phyloP scores from a whole-genome alignment of 1,284 basidiomycete genomes.

The Cerrena zonata region DNA sequence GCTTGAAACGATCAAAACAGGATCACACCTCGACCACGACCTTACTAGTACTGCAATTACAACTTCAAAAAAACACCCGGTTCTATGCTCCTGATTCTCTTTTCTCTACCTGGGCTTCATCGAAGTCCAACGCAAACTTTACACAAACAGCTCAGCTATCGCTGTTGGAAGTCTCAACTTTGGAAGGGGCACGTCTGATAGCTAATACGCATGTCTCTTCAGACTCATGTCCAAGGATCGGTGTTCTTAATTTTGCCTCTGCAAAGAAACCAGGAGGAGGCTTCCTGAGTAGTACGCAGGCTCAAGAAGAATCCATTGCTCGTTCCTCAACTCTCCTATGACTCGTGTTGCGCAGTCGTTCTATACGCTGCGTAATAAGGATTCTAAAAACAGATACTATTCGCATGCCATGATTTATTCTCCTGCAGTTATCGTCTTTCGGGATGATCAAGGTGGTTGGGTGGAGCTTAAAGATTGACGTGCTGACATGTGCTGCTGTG shows the following conservation, averaged over 20 bases:
- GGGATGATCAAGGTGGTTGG: conserved; percentile 52
- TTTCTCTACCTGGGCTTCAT: conserved; percentile 33
- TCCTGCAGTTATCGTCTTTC: conserved; percentile 50
- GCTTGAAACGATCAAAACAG: conserved; percentile 27
- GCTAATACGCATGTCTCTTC: conserved; percentile 12
- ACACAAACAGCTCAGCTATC: conserved; percentile 29
- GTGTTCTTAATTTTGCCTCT: conserved; percentile 65
- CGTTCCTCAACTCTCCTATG: conserved; percentile 62
- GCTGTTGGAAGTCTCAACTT: conserved; percentile 48
- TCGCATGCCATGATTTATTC: conserved; percentile 66
- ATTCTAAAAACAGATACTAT: conserved; percentile 50
- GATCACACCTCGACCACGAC: conserved; percentile 26
- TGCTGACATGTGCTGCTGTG: conserved; percentile 63
- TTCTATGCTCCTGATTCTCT: conserved; percentile 37
- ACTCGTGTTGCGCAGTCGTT: conserved; percentile 47
- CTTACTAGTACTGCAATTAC: conserved; percentile 26
- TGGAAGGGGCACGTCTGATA: conserved; percentile 40
- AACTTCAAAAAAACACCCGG: conserved; percentile 34
- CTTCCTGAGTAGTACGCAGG: conserved; percentile 57
- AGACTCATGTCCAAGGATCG: conserved; percentile 34
- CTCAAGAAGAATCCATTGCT: conserved; percentile 71
- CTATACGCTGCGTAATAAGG: conserved; percentile 49
- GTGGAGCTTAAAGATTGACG: conserved; percentile 48
- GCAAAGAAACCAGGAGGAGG: conserved; percentile 66
- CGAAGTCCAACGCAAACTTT: conserved; percentile 8